Base-by-base conservation (phyloP, 495 filamentous ascomycete species). In the Penicillium arizonense region DNA sequence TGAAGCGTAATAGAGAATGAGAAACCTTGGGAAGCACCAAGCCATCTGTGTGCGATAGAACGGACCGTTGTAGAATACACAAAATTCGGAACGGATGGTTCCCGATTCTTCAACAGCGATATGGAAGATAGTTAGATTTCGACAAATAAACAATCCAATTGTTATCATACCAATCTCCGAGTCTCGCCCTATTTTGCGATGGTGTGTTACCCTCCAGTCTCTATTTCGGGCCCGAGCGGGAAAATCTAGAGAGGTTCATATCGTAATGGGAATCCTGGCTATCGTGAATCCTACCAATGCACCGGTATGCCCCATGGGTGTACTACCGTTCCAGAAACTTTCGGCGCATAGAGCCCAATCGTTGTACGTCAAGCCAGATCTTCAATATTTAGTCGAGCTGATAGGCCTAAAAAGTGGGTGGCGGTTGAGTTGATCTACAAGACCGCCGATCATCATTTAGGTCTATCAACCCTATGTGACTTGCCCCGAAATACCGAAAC, bases 1-100 rank as follows among this genome's bases (percentile, higher is more conserved):
- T n/a, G 39, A 34, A 42, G n/a, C 11, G 1, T 50, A 42, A 21
- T 5, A 1, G 4, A 40, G 13, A 20, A 13, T 10, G 18, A 12
- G 23, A 10, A 44, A 5, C 8, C 11, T 33, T 44, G 48, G 38
- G 47, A 50, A 53, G 34, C 34, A 39, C 16, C 5, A 24, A 53
- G 42, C 26, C 14, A 20, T n/a, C 14, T 33, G 37, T 37, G 32
- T 24, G 13, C 16, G 36, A 37, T 38, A 28, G 8, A 28, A 41
- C 37, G 10, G 14, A 16, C 26, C 12, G 28, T 42, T 24, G 28
- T 21, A 30, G 14, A 34, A 42, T 50, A 42, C 16, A 50, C 47
- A 41, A 30, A 39, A 24, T 9, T 30, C 37, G 37, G 18, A 18
- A 12, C 13, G 5, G 13, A 13, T 16, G 20, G 38, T 41, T 42